Evolutionary conservation across 352 stramenopile genomes (phyloP).

Genomic region (Phytophthora brassicae): DNA sequence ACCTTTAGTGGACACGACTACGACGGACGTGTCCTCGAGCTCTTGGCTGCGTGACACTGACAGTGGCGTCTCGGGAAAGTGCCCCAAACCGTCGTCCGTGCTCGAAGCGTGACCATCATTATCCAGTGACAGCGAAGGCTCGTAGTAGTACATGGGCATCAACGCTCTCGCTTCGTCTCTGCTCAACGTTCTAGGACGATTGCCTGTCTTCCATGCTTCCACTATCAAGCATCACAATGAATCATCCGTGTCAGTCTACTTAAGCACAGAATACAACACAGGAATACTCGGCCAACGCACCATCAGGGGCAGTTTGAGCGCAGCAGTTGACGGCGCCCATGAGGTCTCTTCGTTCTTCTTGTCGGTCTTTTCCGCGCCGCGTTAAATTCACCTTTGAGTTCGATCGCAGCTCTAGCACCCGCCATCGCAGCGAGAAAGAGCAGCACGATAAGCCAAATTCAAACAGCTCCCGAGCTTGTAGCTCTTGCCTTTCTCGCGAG

Average conservation of each 20-base stretch:
- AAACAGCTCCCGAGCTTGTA: slow-evolving; percentile 3
- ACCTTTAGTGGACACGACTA: slow-evolving; percentile 26
- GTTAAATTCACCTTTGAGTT: slow-evolving; percentile 23
- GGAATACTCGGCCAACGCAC: no score
- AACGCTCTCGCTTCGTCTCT: slow-evolving; percentile 27
- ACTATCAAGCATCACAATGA: slow-evolving; percentile 11
- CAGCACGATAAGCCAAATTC: slow-evolving; percentile 7
- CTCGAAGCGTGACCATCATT: slow-evolving; percentile 24
- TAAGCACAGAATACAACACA: slow-evolving; percentile 1
- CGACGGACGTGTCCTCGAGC: slow-evolving; percentile 24
- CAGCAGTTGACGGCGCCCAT: slow-evolving; percentile 45
- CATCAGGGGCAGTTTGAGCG: slow-evolving; percentile 32
- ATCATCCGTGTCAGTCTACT: background rate
- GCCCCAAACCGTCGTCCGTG: slow-evolving; percentile 13
- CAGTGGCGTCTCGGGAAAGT: slow-evolving; percentile 21
- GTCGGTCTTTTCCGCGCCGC: slow-evolving; percentile 14
- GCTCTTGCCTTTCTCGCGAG: slow-evolving; percentile 30
- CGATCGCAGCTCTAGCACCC: background rate
- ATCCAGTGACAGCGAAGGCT: slow-evolving; percentile 40
- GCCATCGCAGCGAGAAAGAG: slow-evolving; percentile 32
- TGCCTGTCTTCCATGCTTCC: slow-evolving; percentile 29
- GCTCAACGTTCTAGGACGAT: slow-evolving; percentile 17
- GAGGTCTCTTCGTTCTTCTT: slow-evolving; percentile 6
- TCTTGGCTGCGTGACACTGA: slow-evolving; percentile 7
- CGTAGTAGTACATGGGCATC: slow-evolving; percentile 45